Evolutionary conservation across 148 eudicot species (phyloP), one percentile per base, ranked within the genome.

Genomic region (Hydrangea macrophylla): DNA sequence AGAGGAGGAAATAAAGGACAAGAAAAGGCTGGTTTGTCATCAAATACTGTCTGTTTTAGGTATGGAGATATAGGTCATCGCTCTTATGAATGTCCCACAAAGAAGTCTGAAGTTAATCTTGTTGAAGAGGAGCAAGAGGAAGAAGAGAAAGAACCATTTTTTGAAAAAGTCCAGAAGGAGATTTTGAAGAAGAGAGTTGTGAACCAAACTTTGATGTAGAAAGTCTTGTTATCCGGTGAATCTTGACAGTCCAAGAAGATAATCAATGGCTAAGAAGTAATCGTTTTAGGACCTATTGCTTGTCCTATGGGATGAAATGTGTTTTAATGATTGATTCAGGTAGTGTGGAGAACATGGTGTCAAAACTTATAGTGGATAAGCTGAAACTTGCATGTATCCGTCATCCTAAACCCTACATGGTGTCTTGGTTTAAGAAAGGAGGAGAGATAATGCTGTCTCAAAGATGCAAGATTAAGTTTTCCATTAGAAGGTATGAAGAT

Each of bases 241-340:
- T n/a, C n/a, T n/a, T n/a, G n/a, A n/a, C n/a, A n/a, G n/a, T n/a
- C n/a, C n/a, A n/a, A n/a, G n/a, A 55, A 18, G 58, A 24, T 25
- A n/a, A 55, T 55, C 58, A 55, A 25, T 55, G 31, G 30, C 31
- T 55, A 31, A 55, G 26, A 31, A 17, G 13, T 55, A 55, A 55
- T 20, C 24, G 10, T 55, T 55, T 55, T 17, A 26, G 30, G 26
- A 55, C 18, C 27, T 55, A 55, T 54, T 54, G 15, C 57, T 2
- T n/a, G 11, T 54, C 57, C 9, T 3, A n/a, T n/a, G n/a, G n/a
- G n/a, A 54, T 23, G 57, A 23, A 54, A 22, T 18, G 27, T 54
- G 57, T 54, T 54, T 9, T 54, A 23, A 54, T 54, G 57, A 54
- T 54, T 54, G 57, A 54, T 54, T 54, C 27, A 20, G 57, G 57